These are phyloP conservation scores for Thymus mandschuricus DNA, from an alignment of 257 asterid species.

Conservation along the genomic window DNA sequence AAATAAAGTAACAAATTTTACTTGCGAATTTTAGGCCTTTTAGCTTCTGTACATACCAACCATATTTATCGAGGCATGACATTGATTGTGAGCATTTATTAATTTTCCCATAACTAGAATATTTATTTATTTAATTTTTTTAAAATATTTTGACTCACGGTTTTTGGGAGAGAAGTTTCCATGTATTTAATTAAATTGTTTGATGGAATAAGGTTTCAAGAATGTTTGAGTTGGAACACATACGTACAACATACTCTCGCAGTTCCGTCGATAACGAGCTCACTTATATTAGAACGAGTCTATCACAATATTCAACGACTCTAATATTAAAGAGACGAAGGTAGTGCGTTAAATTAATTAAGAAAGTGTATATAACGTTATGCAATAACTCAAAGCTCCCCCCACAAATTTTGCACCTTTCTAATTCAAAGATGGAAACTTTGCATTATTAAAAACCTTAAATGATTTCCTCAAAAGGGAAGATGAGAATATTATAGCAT, in stretches of 20 bases:
- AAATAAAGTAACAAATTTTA: neutral
- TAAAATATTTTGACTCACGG: neutral
- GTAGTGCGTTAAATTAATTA: too few species aligned
- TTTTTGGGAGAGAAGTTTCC: neutral
- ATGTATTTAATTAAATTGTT: neutral
- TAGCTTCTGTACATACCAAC: slow-evolving; percentile 2
- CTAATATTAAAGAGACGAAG: too few species aligned
- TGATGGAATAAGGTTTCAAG: too few species aligned
- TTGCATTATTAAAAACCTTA: slow-evolving; percentile 20
- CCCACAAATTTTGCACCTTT: slow-evolving; percentile 27
- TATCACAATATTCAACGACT: too few species aligned
- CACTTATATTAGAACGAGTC: too few species aligned
- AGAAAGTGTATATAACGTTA: neutral
- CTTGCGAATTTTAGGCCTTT: neutral
- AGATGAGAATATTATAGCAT: slow-evolving; percentile 36
- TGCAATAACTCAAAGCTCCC: neutral
- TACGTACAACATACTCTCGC: too few species aligned
- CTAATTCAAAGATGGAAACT: slow-evolving; percentile 24
- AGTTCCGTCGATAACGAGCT: too few species aligned
- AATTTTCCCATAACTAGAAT: neutral
- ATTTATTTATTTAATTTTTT: too few species aligned
- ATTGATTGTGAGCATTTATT: slow-evolving; percentile 9
- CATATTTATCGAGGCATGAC: neutral
- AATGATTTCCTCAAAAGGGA: slow-evolving; percentile 35
- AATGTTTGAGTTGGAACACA: too few species aligned